Conservation (phyloP, 257 asterid genomes). For the Nicotiana otophora region DNA sequence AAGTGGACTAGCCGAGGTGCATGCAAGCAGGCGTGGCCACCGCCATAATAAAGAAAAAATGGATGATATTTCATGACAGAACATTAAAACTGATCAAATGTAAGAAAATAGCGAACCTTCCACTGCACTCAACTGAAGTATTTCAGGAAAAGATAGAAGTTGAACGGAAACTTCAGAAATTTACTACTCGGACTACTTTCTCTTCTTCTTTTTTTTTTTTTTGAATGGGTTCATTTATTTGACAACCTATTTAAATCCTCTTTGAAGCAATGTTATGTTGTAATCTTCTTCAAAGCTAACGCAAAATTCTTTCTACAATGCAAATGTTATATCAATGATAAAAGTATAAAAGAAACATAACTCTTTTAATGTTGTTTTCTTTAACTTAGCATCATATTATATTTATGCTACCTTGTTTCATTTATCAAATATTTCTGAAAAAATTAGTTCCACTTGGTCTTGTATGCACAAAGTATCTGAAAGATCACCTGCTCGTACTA, state of each 20-base stretch:
- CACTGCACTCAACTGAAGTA: neutral
- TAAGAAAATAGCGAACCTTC: neutral
- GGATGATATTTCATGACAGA: neutral
- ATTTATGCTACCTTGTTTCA: neutral
- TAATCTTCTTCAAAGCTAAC: neutral
- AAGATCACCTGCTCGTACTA: neutral
- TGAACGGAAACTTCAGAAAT: neutral
- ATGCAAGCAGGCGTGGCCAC: neutral
- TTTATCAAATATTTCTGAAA: neutral
- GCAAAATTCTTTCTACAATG: neutral
- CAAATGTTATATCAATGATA: neutral
- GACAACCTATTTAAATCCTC: neutral
- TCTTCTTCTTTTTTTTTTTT: neutral
- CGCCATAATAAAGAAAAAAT: neutral
- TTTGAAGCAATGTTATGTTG: conserved; percentile 1
- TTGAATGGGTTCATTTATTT: neutral
- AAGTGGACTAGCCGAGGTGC: neutral
- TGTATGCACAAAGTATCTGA: neutral
- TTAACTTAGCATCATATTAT: neutral
- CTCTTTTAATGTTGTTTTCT: neutral
- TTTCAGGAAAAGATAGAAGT: neutral
- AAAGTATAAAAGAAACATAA: neutral
- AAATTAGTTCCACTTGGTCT: no score
- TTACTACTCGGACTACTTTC: neutral
- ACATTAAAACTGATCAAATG: neutral